Evolutionary conservation across 148 eudicot genomes (phyloP), one percentile per base, ranked within the genome.

Genomic region (Nepenthes gracilis): DNA sequence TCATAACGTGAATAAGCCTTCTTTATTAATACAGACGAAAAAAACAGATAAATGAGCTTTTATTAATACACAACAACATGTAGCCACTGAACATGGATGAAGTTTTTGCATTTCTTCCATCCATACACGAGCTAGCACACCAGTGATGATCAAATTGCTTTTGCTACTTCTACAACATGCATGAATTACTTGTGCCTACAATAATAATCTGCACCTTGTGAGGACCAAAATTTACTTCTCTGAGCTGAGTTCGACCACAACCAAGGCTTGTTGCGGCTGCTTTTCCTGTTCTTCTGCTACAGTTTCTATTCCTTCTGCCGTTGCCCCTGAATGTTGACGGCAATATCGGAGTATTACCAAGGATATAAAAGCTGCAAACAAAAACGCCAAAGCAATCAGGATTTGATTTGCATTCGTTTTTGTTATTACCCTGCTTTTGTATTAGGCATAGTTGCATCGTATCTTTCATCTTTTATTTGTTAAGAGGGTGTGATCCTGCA

Each of bases 281-380:
- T 57, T 48, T 63, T 66, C 62, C 33, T 67, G 62, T 75, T 72
- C 77, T 63, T 57, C 64, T 35, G 12, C 65, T 63, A 64, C 61
- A 43, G 33, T 54, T 33, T 60, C 61, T 69, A 75, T 69, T 47
- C 82, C 34, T 69, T 81, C 55, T 58, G 55, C 36, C 56, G 6
- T 60, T 54, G 48, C 53, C 60, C 57, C 69, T 15, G 73, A 64
- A 59, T 75, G 64, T 65, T 85, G 94, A 55, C 77, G 71, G 59
- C 59, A 64, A 65, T 79, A 79, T 58, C 82, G 85, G 15, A 92
- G 61, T 60, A 92, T 66, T 58, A 92, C 98, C 49, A 88, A 64
- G 62, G 77, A 67, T 56, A 92, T 61, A 54, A 92, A 92, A 43
- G 86, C 98, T 92, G 74, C 80, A 78, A 43, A 43, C 66, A 59